phyloP scores from a whole-genome alignment of 441 rosid genomes.

The Biscutella auriculata region DNA sequence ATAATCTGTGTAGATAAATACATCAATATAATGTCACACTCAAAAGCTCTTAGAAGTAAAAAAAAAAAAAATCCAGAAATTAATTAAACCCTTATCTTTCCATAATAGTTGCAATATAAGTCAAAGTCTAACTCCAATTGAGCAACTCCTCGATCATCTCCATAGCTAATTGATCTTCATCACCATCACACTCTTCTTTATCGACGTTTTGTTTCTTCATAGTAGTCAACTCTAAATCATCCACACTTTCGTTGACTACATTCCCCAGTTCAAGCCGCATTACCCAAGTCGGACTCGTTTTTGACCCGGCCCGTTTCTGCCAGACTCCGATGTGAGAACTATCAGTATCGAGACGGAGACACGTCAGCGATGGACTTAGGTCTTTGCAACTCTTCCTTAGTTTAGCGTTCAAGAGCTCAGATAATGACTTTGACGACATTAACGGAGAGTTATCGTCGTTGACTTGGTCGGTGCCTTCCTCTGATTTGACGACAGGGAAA shows the following conservation, averaged over 20 bases:
- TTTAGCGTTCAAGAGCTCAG: conserved; percentile 50
- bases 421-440: conserved; percentile 30
- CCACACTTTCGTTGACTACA: neutral
- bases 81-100: too few species aligned
- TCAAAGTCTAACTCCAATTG: conserved; percentile 27
- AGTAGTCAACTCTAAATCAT: neutral
- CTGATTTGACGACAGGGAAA: conserved; percentile 33
- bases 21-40: too few species aligned
- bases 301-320: conserved; percentile 65
- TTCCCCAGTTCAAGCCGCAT: conserved; percentile 52
- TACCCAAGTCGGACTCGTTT: conserved; percentile 51
- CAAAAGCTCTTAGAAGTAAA: too few species aligned
- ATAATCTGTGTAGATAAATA: too few species aligned
- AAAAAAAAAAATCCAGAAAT: too few species aligned
- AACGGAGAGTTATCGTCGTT: conserved; percentile 18
- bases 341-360: conserved; percentile 67
- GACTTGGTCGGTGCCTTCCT: neutral
- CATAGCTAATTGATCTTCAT: conserved; percentile 38
- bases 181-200: conserved; percentile 10
- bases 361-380: conserved; percentile 55
- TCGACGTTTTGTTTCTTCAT: conserved; percentile 18
- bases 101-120: too few species aligned
- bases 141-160: conserved; percentile 74
- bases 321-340: conserved; percentile 73
- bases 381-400: conserved; percentile 48